Base-by-base conservation (phyloP, 2,329 filamentous ascomycete species). In the Tolypocladium tundrense region DNA sequence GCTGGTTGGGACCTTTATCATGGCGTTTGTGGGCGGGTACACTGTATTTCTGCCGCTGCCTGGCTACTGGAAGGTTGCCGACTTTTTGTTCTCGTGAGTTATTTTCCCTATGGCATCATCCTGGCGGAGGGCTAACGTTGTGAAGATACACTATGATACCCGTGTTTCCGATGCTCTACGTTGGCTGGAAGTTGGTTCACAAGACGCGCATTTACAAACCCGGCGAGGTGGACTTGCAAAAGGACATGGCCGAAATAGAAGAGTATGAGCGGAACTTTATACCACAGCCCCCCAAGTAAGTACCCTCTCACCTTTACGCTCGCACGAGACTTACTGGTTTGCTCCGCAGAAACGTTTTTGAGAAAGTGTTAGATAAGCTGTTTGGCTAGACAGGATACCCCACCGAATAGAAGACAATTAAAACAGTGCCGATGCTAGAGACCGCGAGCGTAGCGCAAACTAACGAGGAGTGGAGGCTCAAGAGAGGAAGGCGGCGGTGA, bases 1-100 rank as follows among this genome's bases (percentile, higher is more conserved):
- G 0, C 72, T 90, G 7, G 68, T 75, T 0, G 83, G 81, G 33
- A 88, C 85, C 1, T 81, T 82, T 54, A 70, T 88, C 61, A 91
- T 93, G 85, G 81, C 85, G 0, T 84, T 92, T 63, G 84, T 91
- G 1, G 84, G 87, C 10, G 89, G 89, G 0, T 93, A 91, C 61
- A 80, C 85, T 0, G 87, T 92, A 1, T 94, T 93, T 65, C 69
- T 92, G 52, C 85, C 87, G 0, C 24, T 72, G 1, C 67, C 72
- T 0, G 76, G 80, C 0, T 78, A 79, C 5, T 93, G 88, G 89
- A 79, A 83, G 59, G 68, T 88, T 0, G 79, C 86, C 8, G 84
- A 81, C 8, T 94, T 93, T 68, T 70, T 93, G 35, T 90, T 91
- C 70, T 88, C 85, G 71, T 84, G 64, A 75, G 79, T 74, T 24